Evolutionary conservation across 805 yeast genomes (phyloP).

Genomic region (Candida peoriensis): DNA sequence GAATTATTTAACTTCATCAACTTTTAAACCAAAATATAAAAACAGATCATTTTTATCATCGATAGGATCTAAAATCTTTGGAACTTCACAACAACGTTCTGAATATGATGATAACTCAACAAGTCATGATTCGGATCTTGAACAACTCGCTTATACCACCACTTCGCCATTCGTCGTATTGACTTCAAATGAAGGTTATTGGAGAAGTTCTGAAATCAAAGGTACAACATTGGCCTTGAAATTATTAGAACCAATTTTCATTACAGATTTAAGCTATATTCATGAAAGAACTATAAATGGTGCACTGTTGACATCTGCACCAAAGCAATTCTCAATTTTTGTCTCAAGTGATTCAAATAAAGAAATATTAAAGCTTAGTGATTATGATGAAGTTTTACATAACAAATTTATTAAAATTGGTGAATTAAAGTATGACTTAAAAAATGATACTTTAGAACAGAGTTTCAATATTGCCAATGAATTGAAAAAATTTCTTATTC

Average conservation of each 20-base stretch:
- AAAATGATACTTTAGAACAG: constrained; percentile 21
- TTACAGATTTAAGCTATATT: constrained; percentile 30
- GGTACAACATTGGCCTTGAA: constrained; percentile 28
- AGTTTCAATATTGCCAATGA: constrained; percentile 25
- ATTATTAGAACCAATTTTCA: constrained; percentile 33
- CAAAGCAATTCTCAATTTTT: constrained; percentile 28
- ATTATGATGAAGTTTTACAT: constrained; percentile 7
- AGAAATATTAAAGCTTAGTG: not conserved
- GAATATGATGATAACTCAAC: not conserved
- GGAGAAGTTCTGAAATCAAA: constrained; percentile 13
- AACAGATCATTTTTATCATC: not conserved
- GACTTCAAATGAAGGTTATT: constrained; percentile 20
- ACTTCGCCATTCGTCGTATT: constrained; percentile 21
- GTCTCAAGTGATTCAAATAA: constrained; percentile 2
- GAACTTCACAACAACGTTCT: not conserved
- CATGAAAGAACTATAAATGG: constrained; percentile 34
- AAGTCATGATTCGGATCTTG: not conserved
- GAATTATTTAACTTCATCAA: constrained; percentile 30
- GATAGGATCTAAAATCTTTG: not conserved
- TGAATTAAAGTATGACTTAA: constrained; percentile 23
- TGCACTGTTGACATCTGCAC: constrained; percentile 35
- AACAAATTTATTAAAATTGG: constrained; percentile 22
- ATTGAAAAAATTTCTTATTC: constrained; percentile 28
- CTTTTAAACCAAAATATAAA: constrained; percentile 22
- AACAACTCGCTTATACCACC: constrained; percentile 3